A percentile compares a stretch with the other conserved stretches of the same genome.
These are phyloP conservation scores for Thuja plicata DNA, from an alignment of 83 land plant species.

Conservation along the genomic window DNA sequence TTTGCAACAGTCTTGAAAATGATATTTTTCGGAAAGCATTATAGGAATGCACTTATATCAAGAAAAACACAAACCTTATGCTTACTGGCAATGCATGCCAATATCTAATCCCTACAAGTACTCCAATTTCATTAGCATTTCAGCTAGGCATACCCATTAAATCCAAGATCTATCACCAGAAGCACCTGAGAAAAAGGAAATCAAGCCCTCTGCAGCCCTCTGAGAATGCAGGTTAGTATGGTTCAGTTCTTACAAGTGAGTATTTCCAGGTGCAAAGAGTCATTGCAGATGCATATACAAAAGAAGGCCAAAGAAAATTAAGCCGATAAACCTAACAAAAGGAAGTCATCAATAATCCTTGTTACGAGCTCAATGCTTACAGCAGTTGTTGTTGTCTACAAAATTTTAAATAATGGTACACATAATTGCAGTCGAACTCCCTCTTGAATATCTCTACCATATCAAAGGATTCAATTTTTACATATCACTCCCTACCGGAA, in stretches of 20 bases:
- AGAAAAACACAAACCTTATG: neutral
- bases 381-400: neutral
- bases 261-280: constrained; percentile 6
- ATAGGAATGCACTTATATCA: neutral
- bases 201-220: neutral
- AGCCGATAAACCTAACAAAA: neutral
- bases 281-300: neutral
- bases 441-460: neutral
- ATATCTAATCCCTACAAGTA: neutral
- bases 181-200: neutral
- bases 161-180: neutral
- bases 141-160: neutral
- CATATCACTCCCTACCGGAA: neutral
- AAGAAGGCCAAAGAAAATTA: neutral
- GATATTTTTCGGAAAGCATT: neutral
- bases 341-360: neutral
- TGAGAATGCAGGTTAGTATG: neutral
- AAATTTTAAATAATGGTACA: neutral
- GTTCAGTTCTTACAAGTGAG: neutral
- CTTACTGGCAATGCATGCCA: neutral
- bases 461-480: neutral
- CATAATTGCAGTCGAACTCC: neutral
- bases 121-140: neutral
- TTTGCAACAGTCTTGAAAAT: neutral
- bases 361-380: neutral